phyloP scores from a whole-genome alignment of 1,284 basidiomycete genomes.

The Puccinia hordei region DNA sequence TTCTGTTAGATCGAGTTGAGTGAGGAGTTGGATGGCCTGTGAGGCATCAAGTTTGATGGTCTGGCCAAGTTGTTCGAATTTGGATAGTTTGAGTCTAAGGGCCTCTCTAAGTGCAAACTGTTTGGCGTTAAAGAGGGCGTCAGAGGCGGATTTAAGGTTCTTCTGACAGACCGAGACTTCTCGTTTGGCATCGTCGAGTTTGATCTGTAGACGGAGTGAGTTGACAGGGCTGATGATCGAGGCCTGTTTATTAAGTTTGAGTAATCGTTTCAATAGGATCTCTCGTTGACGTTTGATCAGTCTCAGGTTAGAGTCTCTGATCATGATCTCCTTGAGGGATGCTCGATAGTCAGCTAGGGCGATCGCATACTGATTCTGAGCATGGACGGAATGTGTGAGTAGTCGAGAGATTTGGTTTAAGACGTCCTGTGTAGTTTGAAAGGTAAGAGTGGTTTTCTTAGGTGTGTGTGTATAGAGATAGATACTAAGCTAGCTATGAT shows the following conservation, averaged over 20 bases:
- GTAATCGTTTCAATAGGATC: conserved; percentile 12
- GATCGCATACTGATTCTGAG: conserved; percentile 10
- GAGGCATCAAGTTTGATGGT: conserved; percentile 15
- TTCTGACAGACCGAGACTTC: conserved; percentile 22
- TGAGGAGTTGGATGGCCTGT: conserved; percentile 16
- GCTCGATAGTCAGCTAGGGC: conserved; percentile 10
- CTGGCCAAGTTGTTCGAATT: conserved; percentile 11
- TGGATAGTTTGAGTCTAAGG: not conserved
- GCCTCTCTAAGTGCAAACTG: not conserved
- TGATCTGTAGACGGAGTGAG: not conserved
- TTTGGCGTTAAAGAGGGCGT: conserved; percentile 6
- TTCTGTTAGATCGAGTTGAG: not conserved
- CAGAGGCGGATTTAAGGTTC: conserved; percentile 2
- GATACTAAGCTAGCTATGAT: not conserved
- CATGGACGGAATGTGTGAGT: conserved; percentile 6
- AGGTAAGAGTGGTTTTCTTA: not conserved
- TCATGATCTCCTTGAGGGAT: conserved; percentile 17
- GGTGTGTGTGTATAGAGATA: not conserved
- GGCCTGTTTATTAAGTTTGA: conserved; percentile 13
- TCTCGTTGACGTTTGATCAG: not conserved
- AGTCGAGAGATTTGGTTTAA: conserved; percentile 4
- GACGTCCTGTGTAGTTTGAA: not conserved
- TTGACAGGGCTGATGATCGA: not conserved
- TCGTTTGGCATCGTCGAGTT: conserved; percentile 15
- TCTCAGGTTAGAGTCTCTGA: not conserved